Conservation (phyloP, 805 yeast species). For the Phaffomyces antillensis region DNA sequence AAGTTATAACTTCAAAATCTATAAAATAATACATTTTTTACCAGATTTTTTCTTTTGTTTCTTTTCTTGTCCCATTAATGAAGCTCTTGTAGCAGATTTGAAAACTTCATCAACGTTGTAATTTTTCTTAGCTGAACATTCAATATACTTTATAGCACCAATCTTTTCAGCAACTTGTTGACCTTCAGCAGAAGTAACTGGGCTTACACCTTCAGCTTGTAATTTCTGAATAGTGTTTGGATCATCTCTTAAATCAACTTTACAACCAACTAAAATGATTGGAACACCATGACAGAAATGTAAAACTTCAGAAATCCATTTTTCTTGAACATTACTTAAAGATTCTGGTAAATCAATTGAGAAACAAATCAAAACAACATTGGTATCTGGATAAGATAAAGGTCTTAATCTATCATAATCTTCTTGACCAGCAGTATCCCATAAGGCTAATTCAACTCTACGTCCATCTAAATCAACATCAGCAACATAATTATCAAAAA, state of each 20-base stretch:
- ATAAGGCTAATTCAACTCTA: conserved; percentile 85
- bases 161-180: conserved; percentile 82
- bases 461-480: conserved; percentile 91
- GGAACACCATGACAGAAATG: conserved; percentile 95
- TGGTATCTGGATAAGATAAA: conserved; percentile 84
- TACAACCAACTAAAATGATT: conserved; percentile 87
- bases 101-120: conserved; percentile 91
- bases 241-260: conserved; percentile 82
- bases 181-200: conserved; percentile 78
- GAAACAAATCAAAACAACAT: conserved; percentile 87
- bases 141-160: conserved; percentile 80
- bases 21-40: conserved; percentile 61
- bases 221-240: conserved; percentile 68
- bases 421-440: conserved; percentile 99
- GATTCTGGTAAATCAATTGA: conserved; percentile 89
- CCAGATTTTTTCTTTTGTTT: conserved; percentile 43
- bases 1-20: conserved; percentile 10
- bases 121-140: conserved; percentile 89
- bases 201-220: conserved; percentile 68
- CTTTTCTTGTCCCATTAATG: conserved; percentile 47
- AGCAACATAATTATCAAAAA: conserved; percentile 95
- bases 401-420: conserved; percentile 94
- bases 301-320: conserved; percentile 90
- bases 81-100: conserved; percentile 88
- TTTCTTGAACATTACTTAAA: conserved; percentile 87